These are phyloP conservation scores for Lachnellula hyalina DNA, from an alignment of 2,329 filamentous ascomycete genomes.

Conservation along the genomic window DNA sequence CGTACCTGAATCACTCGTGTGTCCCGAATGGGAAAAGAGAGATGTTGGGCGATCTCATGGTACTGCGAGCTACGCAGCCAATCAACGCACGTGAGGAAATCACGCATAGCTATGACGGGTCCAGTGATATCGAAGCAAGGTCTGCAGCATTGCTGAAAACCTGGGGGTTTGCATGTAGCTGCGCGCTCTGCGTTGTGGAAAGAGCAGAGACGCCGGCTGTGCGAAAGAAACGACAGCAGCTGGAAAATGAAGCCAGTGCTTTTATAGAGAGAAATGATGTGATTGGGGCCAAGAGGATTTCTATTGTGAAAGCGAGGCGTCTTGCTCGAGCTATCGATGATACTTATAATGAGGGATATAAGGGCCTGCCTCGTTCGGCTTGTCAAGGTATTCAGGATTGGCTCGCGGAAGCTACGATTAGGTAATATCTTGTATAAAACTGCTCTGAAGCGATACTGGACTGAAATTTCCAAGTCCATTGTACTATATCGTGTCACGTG, in stretches of 20 bases:
- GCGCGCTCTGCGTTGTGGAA: slow-evolving; percentile 22
- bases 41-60: slow-evolving; percentile 50
- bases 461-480: too few species aligned
- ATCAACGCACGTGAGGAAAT: slow-evolving; percentile 43
- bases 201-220: slow-evolving; percentile 16
- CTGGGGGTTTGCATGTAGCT: slow-evolving; percentile 41
- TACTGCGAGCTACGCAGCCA: slow-evolving; percentile 43
- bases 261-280: slow-evolving; percentile 17
- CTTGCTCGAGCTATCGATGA: slow-evolving; percentile 7
- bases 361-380: slow-evolving; percentile 9
- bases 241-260: slow-evolving; percentile 17
- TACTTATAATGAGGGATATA: slow-evolving; percentile 12
- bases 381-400: slow-evolving; percentile 7
- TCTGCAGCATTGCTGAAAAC: slow-evolving; percentile 26
- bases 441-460: too few species aligned
- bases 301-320: slow-evolving; percentile 6
- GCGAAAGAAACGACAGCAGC: slow-evolving; percentile 17
- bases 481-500: too few species aligned
- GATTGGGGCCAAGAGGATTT: slow-evolving; percentile 14
- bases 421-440: background rate
- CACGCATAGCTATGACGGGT: slow-evolving; percentile 34
- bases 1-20: slow-evolving; percentile 50
- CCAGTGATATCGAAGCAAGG: slow-evolving; percentile 19
- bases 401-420: slow-evolving; percentile 3
- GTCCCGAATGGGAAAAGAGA: slow-evolving; percentile 40